These are phyloP conservation scores for Gremmenia infestans DNA, from an alignment of 2,329 filamentous ascomycete species.

Conservation along the genomic window DNA sequence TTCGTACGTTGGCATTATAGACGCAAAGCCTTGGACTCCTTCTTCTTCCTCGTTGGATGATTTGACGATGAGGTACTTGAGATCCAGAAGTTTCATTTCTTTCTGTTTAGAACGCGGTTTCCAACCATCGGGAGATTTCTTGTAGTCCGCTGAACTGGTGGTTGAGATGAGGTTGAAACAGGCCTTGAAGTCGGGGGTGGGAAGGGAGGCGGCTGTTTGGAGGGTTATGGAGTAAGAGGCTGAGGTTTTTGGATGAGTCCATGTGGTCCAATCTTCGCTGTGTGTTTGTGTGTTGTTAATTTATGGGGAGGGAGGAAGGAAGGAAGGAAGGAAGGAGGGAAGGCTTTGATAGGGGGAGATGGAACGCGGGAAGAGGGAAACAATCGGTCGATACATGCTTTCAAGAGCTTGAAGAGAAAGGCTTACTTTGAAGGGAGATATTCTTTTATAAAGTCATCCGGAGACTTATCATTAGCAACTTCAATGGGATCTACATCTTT, in stretches of 20 bases:
- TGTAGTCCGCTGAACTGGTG: conserved; percentile 63
- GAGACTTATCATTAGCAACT: conserved; percentile 41
- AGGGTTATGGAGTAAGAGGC: conserved; percentile 42
- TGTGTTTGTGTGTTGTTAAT: no score
- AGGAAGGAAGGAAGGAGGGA: no score
- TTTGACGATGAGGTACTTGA: conserved; percentile 64
- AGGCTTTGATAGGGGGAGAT: no score
- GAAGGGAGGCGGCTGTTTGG: conserved; percentile 36
- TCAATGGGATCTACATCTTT: conserved; percentile 35
- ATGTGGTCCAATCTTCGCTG: conserved; percentile 30
- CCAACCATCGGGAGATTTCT: conserved; percentile 59
- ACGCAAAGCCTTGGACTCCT: conserved; percentile 53
- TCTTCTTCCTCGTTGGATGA: conserved; percentile 17
- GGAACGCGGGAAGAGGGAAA: not conserved
- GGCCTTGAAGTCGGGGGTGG: conserved; percentile 41
- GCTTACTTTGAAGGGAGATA: conserved; percentile 46
- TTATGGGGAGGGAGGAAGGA: no score
- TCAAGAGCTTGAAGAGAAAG: not conserved
- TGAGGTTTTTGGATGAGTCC: conserved; percentile 46
- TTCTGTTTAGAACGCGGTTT: conserved; percentile 51
- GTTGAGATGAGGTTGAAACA: conserved; percentile 55
- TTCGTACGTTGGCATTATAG: conserved; percentile 69
- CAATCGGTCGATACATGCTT: not conserved
- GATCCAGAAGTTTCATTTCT: conserved; percentile 64
- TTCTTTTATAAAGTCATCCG: conserved; percentile 44